Conservation (phyloP, 805 yeast species). For the Sugiyamaella mastotermitis region DNA sequence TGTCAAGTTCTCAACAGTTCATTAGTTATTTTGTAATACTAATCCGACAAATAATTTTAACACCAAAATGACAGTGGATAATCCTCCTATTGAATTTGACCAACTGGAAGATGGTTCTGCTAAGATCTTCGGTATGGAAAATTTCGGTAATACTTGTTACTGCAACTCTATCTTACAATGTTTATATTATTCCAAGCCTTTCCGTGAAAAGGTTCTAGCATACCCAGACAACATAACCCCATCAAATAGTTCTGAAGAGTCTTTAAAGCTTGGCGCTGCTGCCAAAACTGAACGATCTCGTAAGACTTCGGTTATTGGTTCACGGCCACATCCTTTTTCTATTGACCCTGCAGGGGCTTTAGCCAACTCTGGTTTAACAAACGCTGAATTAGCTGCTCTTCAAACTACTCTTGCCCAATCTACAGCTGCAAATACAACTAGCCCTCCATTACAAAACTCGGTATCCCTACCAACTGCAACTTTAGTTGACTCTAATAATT, state of each 20-base stretch:
- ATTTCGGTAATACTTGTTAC: slow-evolving; percentile 70
- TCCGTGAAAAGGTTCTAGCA: slow-evolving; percentile 52
- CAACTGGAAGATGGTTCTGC: slow-evolving; percentile 22
- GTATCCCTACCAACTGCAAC: slow-evolving; percentile 6
- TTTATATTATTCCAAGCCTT: slow-evolving; percentile 64
- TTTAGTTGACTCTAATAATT: background rate
- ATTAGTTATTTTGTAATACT: too few species aligned
- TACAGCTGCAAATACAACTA: background rate
- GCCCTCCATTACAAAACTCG: slow-evolving; percentile 3
- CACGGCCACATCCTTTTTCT: slow-evolving; percentile 30
- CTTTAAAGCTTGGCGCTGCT: slow-evolving; percentile 7
- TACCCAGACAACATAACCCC: slow-evolving; percentile 32
- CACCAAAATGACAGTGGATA: slow-evolving; percentile 13
- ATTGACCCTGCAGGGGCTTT: slow-evolving; percentile 23
- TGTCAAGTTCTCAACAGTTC: too few species aligned
- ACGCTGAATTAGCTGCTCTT: slow-evolving; percentile 6
- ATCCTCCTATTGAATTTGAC: slow-evolving; percentile 12
- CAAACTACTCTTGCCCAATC: slow-evolving; percentile 3
- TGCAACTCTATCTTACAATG: slow-evolving; percentile 91
- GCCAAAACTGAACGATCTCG: slow-evolving; percentile 21
- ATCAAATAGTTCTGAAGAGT: too few species aligned
- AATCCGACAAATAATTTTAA: too few species aligned
- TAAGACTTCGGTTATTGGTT: slow-evolving; percentile 34
- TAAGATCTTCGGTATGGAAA: slow-evolving; percentile 39
- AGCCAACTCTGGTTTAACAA: slow-evolving; percentile 7